phyloP scores from a whole-genome alignment of 2,329 filamentous ascomycete genomes.

The Cadophora sp. region DNA sequence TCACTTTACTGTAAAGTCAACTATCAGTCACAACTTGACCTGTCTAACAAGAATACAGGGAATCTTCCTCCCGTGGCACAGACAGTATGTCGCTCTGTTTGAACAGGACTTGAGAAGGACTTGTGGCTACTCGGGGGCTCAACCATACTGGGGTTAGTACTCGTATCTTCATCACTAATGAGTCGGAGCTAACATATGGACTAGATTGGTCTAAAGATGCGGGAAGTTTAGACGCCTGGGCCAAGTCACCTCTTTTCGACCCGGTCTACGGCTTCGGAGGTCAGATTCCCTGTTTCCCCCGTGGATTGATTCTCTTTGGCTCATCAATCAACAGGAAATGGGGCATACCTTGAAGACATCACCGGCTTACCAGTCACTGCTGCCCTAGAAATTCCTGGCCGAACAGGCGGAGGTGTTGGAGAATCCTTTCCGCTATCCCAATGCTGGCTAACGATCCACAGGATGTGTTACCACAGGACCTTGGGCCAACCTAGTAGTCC shows the following conservation, averaged over 20 bases:
- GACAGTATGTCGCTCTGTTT: slow-evolving; percentile 2
- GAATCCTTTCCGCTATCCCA: neutral
- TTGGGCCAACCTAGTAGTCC: slow-evolving; percentile 7
- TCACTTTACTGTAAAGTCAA: slow-evolving; percentile 16
- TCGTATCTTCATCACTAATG: too few relatives aligned
- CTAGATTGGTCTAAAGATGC: slow-evolving; percentile 17
- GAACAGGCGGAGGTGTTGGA: slow-evolving; percentile 10
- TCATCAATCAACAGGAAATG: slow-evolving; percentile 15
- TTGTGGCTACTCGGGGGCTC: slow-evolving; percentile 13
- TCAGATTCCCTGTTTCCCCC: neutral
- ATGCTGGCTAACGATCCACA: neutral
- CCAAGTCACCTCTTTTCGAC: slow-evolving; percentile 12
- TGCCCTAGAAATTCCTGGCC: slow-evolving; percentile 4
- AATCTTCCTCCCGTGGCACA: slow-evolving; percentile 14
- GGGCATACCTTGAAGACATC: slow-evolving; percentile 15
- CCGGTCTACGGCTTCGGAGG: slow-evolving; percentile 19
- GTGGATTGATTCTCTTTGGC: neutral
- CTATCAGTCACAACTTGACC: neutral
- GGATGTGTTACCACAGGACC: slow-evolving; percentile 12
- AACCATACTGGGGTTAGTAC: slow-evolving; percentile 12
- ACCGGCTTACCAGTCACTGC: neutral
- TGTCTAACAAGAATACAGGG: neutral
- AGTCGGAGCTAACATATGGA: neutral
- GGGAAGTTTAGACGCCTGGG: neutral
- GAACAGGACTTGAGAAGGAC: slow-evolving; percentile 13